Base-by-base conservation (phyloP, 805 yeast species). In the Starmerella bombicola region DNA sequence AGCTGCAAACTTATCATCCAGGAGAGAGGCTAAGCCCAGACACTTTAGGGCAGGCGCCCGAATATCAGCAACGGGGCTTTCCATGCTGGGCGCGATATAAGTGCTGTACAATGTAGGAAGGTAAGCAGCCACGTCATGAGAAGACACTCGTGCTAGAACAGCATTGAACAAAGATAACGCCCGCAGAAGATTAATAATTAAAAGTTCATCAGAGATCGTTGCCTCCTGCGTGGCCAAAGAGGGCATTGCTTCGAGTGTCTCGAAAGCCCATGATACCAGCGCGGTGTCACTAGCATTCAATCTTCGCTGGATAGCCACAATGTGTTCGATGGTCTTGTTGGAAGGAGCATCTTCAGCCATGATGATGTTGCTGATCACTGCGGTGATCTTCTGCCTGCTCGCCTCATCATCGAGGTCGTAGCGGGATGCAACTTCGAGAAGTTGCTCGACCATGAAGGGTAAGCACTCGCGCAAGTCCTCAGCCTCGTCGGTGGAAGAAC, bases 361-460 rank as follows among this genome's bases (percentile, higher is more conserved):
- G 42, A 59, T 37, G 2, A 59, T 51, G n/a, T 46, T 41, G 16
- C 83, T 67, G 4, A 77, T 60, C 2, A 73, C 67, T 23, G 66
- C 69, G 30, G 80, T 61, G 73, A 84, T 74, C 33, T 75, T 74
- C 57, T 94, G 70, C 55, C 95, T 72, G 17, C 96, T 95, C 35
- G 80, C 71, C 58, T 86, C 95, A 63, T 91, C 96, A 51, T 84
- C 78, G 54, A 74, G 84, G 57, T 91, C 97, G 55, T 79, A 80
- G 29, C 73, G 71, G 22, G 70, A 70, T 0, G 86, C 78, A 21
- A 83, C 70, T 8, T 64, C 59, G 29, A 88, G 56, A 17, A 88
- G 58, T 58, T 91, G 95, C 43, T 75, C 74, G 31, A 85, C 68
- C 35, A 85, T 73, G 55, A 52, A 47, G 48, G 82, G 86, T 22